Base-by-base conservation (phyloP, 108 stramenopile genomes). In the Nitzschia sp. region DNA sequence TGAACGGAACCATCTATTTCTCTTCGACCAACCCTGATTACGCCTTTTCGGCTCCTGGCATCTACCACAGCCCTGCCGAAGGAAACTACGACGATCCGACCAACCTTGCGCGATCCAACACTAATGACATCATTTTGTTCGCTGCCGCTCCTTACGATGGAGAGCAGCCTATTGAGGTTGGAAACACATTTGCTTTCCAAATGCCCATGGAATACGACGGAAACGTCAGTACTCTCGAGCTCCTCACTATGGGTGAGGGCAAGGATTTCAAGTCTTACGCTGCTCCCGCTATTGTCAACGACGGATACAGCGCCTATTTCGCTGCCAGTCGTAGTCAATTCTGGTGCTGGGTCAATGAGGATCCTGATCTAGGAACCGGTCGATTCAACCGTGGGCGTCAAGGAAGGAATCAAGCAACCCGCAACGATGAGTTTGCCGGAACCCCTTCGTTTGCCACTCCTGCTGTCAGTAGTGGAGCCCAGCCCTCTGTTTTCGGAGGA, bases 61-160 rank as follows among this genome's bases (percentile, higher is more conserved):
- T 74, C 62, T 82, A 55, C 73, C 71, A 75, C 67, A 54, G 40
- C 22, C 81, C 81, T 1, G 55, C 15, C 3, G 70, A 73, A 54
- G 81, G 81, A 52, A 56, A 69, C 41, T 75, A 75, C 66, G 73
- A 75, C 51, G 39, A 19, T 56, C 52, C 57, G 7, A 63, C 51
- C 41, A 40, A 51, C 14, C 8, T 41, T n/a, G 72, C 61, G n/a
- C 51, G 64, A 14, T 25, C 46, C 40, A 80, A 80, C 65, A 71
- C 69, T 0, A 80, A 80, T 34, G 79, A 80, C 46, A 67, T 80
- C 42, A 37, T 80, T 34, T 41, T 80, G 69, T 80, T 66, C 64
- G 38, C 73, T 15, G 34, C 51, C 25, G n/a, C 61, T 29, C 72
- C 69, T 17, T 46, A 59, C 44, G 44, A 38, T 14, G 24, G 20